Conservation (phyloP, 495 filamentous ascomycete species). For the Talaromyces borbonicus region DNA sequence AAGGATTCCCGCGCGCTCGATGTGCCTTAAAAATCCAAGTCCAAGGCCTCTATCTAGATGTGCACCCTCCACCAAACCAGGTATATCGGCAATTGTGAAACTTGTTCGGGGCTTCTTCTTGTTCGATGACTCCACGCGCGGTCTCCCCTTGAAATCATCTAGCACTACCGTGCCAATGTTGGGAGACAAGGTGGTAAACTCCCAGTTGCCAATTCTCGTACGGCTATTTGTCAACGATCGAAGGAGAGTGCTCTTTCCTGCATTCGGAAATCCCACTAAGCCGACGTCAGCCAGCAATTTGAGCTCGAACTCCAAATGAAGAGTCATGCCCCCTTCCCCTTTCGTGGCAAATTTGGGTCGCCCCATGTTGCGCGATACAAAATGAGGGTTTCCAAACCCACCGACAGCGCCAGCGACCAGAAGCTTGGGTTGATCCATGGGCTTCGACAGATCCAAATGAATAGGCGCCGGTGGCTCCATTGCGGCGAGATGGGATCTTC, state of each 20-base stretch:
- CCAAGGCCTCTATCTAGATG: conserved; percentile 89
- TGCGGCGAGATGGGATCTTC: conserved; percentile 44
- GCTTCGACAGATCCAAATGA: conserved; percentile 67
- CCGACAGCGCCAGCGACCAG: conserved; percentile 84
- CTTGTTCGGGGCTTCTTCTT: conserved; percentile 45
- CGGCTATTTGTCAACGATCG: conserved; percentile 77
- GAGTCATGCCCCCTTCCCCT: conserved; percentile 65
- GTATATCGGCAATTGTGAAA: conserved; percentile 94
- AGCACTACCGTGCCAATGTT: conserved; percentile 93
- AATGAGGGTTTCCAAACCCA: conserved; percentile 89
- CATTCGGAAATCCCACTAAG: conserved; percentile 89
- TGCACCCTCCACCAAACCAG: conserved; percentile 80
- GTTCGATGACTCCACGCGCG: conserved; percentile 33
- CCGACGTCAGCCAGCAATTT: conserved; percentile 94
- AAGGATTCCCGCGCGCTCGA: conserved; percentile 84
- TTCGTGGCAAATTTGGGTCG: conserved; percentile 81
- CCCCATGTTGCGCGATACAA: conserved; percentile 55
- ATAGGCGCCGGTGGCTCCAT: conserved; percentile 62
- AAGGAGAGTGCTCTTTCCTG: conserved; percentile 88
- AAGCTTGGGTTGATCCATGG: conserved; percentile 76
- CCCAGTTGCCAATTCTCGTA: conserved; percentile 87
- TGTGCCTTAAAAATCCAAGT: conserved; percentile 83
- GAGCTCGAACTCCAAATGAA: conserved; percentile 81
- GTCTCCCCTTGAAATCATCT: conserved; percentile 67
- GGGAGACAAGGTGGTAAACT: conserved; percentile 88